Base-by-base conservation (phyloP, 805 yeast genomes). In the Metschnikowia continentalis region DNA sequence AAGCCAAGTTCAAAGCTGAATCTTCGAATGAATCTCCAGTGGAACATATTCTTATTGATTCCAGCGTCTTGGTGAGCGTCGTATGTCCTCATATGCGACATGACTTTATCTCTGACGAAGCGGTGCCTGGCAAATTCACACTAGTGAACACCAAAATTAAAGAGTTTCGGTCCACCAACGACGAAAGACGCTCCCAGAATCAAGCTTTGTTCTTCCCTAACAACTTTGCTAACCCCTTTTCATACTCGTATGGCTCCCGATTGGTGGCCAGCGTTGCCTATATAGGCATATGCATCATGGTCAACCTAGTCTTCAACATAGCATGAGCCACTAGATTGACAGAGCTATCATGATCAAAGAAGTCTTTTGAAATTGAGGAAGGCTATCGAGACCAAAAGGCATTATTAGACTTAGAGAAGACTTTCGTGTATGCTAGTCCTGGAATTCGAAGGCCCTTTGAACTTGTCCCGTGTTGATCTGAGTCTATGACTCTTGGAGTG, bases 401-500 rank as follows among this genome's bases (percentile, higher is more conserved):
- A 8, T 26, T 8, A 26, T 26, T 8, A 11, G 11, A 26, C 30
- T 26, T 26, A 26, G 30, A 26, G 30, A 26, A 8, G 10, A 8
- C 11, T 8, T 13, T 8, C 30, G 8, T 26, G 30, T 26, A 23
- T 14, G 36, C 13, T 4, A 35, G 36, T 7, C 36, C 11, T 6
- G 19, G 15, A 14, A 14, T 8, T 35, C 4, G 10, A 35, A 8
- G 17, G 36, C 15, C 17, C n/a, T 11, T 17, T 17, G 20, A 17
- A 4, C 20, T 15, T 19, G 20, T 35, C 38, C 10, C 17, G 22
- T 8, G 17, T 15, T 35, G 5, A 15, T 6, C 20, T 20, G 15
- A 20, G 32, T 11, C 30, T 35, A 54, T 3, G 57, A 62, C 42
- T 62, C 67, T 47, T 92, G 97, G 53, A 92, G 70, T 0, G 97